A percentile compares a stretch with the other conserved stretches of the same genome.
Evolutionary conservation across 2,329 filamentous ascomycete species (phyloP).

Genomic region (Cytospora piceae): DNA sequence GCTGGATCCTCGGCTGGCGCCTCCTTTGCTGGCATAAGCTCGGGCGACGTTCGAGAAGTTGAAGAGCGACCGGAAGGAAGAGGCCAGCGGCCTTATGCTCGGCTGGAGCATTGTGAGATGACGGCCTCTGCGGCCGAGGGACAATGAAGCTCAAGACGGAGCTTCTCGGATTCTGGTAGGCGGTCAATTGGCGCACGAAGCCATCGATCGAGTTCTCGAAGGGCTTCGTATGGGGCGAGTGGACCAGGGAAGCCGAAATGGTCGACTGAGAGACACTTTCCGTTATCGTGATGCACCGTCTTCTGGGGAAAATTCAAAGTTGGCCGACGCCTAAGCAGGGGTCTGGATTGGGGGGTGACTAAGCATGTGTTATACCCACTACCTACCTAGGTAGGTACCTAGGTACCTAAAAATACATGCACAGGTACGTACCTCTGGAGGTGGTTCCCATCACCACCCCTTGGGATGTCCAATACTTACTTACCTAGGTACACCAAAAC

Average conservation of each 20-base stretch:
- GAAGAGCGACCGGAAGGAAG: slow-evolving; percentile 33
- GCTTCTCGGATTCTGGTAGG: slow-evolving; percentile 23
- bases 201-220: slow-evolving; percentile 19
- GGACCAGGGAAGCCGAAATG: slow-evolving; percentile 10
- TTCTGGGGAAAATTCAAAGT: slow-evolving; percentile 27
- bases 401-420: too few species aligned
- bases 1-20: slow-evolving; percentile 28
- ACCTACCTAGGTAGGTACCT: too few species aligned
- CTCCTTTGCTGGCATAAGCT: slow-evolving; percentile 34
- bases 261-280: slow-evolving; percentile 14
- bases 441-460: too few species aligned
- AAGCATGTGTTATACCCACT: not conserved
- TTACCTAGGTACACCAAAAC: too few species aligned
- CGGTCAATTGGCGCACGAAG: slow-evolving; percentile 20
- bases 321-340: slow-evolving; percentile 23
- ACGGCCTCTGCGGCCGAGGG: slow-evolving; percentile 11
- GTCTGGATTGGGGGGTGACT: slow-evolving; percentile 1
- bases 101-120: slow-evolving; percentile 64
- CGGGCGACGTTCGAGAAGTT: slow-evolving; percentile 29
- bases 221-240: slow-evolving; percentile 5
- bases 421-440: too few species aligned
- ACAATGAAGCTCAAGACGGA: slow-evolving; percentile 20
- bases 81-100: slow-evolving; percentile 57
- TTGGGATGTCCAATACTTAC: not conserved
- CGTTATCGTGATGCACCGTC: slow-evolving; percentile 6